Percentiles rank a stretch among this genome's conserved stretches.
These are phyloP conservation scores for Blastocystis sp. DNA, from an alignment of 352 stramenopile species.

Conservation along the genomic window DNA sequence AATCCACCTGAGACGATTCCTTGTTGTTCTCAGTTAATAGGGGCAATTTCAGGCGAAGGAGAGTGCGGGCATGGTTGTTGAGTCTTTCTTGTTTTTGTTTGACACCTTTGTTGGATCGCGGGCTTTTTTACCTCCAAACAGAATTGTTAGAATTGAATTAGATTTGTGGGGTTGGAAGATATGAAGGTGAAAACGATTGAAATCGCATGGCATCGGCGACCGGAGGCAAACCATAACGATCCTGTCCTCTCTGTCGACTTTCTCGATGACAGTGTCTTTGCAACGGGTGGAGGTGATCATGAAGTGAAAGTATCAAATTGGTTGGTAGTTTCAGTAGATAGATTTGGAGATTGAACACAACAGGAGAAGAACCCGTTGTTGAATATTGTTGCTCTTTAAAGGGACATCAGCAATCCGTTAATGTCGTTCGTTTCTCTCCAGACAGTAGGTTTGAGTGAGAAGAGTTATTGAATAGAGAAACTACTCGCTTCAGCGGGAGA, in stretches of 20 bases:
- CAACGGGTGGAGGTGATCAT: conserved; percentile 45
- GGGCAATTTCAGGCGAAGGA: not conserved
- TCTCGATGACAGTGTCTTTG: conserved; percentile 30
- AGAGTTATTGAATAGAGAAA: not conserved
- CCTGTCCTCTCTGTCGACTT: conserved; percentile 52
- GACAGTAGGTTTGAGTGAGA: not conserved
- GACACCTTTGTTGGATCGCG: not conserved
- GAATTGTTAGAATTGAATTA: not conserved
- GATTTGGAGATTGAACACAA: conserved; percentile 61
- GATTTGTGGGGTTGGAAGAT: not conserved
- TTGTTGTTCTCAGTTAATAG: conserved; percentile 12
- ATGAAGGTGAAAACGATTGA: conserved; percentile 63
- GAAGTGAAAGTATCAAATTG: conserved; percentile 5
- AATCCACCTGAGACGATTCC: conserved; percentile 57
- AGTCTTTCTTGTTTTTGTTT: not conserved
- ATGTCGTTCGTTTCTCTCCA: conserved; percentile 53
- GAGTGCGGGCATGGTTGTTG: conserved; percentile 14
- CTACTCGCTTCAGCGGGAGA: conserved; percentile 36
- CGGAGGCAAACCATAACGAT: conserved; percentile 60
- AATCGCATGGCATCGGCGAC: conserved; percentile 48
- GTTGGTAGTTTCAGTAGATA: not conserved
- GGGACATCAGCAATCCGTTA: conserved; percentile 43
- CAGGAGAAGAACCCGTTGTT: conserved; percentile 49
- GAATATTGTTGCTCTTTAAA: conserved; percentile 41
- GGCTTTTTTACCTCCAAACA: no score